phyloP scores from a whole-genome alignment of 345 rosid species.

The Diplotaxis tenuifolia region DNA sequence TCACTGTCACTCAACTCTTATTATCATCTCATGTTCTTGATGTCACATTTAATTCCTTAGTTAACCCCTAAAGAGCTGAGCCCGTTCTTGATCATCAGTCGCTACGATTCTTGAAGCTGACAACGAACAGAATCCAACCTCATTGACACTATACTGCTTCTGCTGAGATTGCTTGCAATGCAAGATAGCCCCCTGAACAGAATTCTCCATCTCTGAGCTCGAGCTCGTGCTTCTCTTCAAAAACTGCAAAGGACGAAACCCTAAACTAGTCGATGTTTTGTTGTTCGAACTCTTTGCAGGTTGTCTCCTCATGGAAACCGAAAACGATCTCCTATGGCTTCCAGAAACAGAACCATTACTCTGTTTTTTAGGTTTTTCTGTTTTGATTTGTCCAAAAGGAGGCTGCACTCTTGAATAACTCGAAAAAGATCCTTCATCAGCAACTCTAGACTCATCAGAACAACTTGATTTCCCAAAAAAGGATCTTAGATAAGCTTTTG shows the following conservation, averaged over 20 bases:
- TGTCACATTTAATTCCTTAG: neutral
- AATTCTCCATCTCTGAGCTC: slow-evolving; percentile 61
- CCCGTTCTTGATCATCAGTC: slow-evolving; percentile 57
- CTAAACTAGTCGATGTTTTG: slow-evolving; percentile 40
- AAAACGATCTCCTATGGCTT: slow-evolving; percentile 75
- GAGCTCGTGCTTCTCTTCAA: slow-evolving; percentile 65
- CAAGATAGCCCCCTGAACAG: slow-evolving; percentile 89
- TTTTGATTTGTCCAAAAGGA: neutral
- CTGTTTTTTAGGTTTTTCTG: slow-evolving; percentile 43
- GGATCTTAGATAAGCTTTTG: slow-evolving; percentile 63
- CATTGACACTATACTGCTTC: slow-evolving; percentile 46
- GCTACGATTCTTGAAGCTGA: slow-evolving; percentile 47
- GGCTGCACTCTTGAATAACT: slow-evolving; percentile 31
- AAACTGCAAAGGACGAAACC: slow-evolving; percentile 41
- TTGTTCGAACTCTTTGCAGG: slow-evolving; percentile 44
- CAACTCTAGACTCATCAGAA: slow-evolving; percentile 66
- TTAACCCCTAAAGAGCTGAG: slow-evolving; percentile 57
- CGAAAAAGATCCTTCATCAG: slow-evolving; percentile 44
- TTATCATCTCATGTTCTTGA: slow-evolving; percentile 2
- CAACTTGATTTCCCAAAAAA: slow-evolving; percentile 66
- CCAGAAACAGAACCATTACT: slow-evolving; percentile 34
- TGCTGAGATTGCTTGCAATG: slow-evolving; percentile 78
- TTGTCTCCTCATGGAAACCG: slow-evolving; percentile 58
- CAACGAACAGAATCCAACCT: slow-evolving; percentile 52
- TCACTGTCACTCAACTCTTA: slow-evolving; percentile 31